These are phyloP conservation scores for Metroxylon sagu DNA, from an alignment of 176 grass and related monocot genomes.

Conservation along the genomic window DNA sequence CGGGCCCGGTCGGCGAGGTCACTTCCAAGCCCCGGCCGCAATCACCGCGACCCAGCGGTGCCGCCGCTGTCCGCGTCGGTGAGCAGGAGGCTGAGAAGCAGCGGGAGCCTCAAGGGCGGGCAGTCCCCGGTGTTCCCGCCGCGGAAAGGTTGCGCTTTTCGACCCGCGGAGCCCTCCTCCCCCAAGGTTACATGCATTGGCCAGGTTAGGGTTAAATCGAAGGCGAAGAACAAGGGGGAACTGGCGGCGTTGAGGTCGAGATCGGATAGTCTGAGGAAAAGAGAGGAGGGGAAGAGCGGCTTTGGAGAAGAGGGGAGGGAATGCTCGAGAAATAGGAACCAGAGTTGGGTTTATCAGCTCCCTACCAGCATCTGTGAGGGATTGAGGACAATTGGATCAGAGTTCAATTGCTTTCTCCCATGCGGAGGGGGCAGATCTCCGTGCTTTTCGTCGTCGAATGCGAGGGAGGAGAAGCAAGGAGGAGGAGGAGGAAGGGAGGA, in stretches of 20 bases:
- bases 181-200: slow-evolving; percentile 98
- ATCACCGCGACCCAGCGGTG: slow-evolving; percentile 25
- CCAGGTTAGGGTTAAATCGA: slow-evolving; percentile 77
- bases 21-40: slow-evolving; percentile 47
- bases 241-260: slow-evolving; percentile 35
- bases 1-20: slow-evolving; percentile 31
- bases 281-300: slow-evolving; percentile 53
- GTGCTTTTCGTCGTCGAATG: slow-evolving; percentile 48
- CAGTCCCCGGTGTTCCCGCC: slow-evolving; percentile 92
- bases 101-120: slow-evolving; percentile 80
- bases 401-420: slow-evolving; percentile 45
- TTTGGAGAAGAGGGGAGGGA: slow-evolving; percentile 59
- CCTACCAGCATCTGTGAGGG: slow-evolving; percentile 90
- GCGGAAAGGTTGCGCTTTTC: slow-evolving; percentile 36
- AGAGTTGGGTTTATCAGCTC: slow-evolving; percentile 93
- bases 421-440: slow-evolving; percentile 48
- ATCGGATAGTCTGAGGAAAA: slow-evolving; percentile 29
- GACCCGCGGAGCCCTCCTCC: slow-evolving; percentile 72
- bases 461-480: slow-evolving; percentile 21
- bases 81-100: slow-evolving; percentile 65
- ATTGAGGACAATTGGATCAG: slow-evolving; percentile 66
- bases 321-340: slow-evolving; percentile 49
- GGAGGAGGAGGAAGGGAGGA: slow-evolving; percentile 3
- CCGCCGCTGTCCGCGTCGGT: slow-evolving; percentile 51
- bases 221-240: slow-evolving; percentile 44